Percentiles rank a stretch among this genome's conserved stretches.
Conservation (phyloP, 352 stramenopile genomes). For the Phytophthora fragariae region DNA sequence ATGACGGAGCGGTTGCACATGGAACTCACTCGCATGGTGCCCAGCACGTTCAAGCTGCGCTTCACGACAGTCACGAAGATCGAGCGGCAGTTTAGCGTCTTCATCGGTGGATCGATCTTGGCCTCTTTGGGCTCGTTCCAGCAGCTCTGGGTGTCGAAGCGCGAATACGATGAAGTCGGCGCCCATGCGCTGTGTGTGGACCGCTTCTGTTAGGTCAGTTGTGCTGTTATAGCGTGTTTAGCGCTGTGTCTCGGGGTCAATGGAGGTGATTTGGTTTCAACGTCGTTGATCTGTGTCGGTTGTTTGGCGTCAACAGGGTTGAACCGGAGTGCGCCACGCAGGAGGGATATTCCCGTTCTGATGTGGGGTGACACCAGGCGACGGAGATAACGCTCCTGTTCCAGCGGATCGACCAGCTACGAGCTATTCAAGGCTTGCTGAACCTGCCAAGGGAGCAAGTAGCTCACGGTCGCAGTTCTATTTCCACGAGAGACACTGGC, state of each 20-base stretch:
- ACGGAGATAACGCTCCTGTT: slow-evolving; percentile 17
- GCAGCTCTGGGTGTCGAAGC: slow-evolving; percentile 89
- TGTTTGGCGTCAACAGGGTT: slow-evolving; percentile 25
- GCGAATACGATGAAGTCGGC: slow-evolving; percentile 86
- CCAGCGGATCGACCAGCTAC: slow-evolving; percentile 19
- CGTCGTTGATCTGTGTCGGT: slow-evolving; percentile 10
- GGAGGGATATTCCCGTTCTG: slow-evolving; percentile 17
- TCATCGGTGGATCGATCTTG: slow-evolving; percentile 90
- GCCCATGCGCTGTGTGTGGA: slow-evolving; percentile 70
- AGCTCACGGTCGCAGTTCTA: slow-evolving; percentile 31
- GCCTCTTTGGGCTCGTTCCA: slow-evolving; percentile 90
- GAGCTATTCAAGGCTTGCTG: slow-evolving; percentile 28
- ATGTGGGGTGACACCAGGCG: slow-evolving; percentile 3
- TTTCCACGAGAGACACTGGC: slow-evolving; percentile 23
- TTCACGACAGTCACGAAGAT: slow-evolving; percentile 86
- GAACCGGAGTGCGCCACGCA: slow-evolving; percentile 8
- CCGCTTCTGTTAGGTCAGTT: slow-evolving; percentile 65
- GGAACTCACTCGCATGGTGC: slow-evolving; percentile 81
- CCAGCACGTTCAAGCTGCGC: slow-evolving; percentile 88
- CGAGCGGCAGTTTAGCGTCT: slow-evolving; percentile 88
- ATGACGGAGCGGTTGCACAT: slow-evolving; percentile 84
- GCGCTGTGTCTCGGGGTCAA: slow-evolving; percentile 15
- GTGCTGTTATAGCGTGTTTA: slow-evolving; percentile 14
- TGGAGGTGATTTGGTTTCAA: slow-evolving; percentile 24
- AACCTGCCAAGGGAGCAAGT: not conserved